Percentiles rank a stretch among this genome's conserved stretches.
Evolutionary conservation across 768 basidiomycete species (phyloP).

Genomic region (Myochromella boudieri): DNA sequence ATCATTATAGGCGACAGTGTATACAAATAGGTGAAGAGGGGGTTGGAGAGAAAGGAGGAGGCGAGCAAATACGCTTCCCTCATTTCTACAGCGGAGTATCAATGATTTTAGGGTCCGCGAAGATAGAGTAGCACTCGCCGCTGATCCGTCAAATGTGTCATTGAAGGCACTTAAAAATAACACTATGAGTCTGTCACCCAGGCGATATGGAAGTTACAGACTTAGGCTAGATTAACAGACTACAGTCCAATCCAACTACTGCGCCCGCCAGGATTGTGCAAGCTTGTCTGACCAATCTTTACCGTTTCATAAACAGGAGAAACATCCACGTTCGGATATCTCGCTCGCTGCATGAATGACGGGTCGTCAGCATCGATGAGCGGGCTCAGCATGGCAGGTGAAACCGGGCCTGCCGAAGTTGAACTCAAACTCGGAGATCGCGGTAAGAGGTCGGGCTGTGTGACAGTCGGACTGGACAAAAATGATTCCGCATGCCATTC

Average conservation of each 20-base stretch:
- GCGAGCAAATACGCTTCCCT: neutral
- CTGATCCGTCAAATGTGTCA: no score
- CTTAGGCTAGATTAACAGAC: no score
- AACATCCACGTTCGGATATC: constrained; percentile 3
- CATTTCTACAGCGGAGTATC: constrained; percentile 17
- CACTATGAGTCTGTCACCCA: no score
- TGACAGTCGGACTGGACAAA: constrained; percentile 54
- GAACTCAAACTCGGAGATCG: constrained; percentile 9
- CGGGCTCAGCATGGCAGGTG: constrained; percentile 52
- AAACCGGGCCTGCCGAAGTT: constrained; percentile 17
- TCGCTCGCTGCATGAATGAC: constrained; percentile 19
- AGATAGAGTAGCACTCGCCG: no score
- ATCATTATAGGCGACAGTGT: constrained; percentile 24
- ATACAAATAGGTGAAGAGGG: constrained; percentile 10
- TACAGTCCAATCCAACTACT: constrained; percentile 91
- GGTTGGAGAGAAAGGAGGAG: constrained; percentile 9
- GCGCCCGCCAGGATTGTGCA: constrained; percentile 89
- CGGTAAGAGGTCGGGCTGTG: constrained; percentile 26
- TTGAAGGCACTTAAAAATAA: no score
- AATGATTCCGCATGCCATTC: constrained; percentile 98
- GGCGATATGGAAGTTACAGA: no score
- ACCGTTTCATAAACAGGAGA: constrained; percentile 46
- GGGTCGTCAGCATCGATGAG: constrained; percentile 65
- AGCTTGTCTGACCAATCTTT: constrained; percentile 91
- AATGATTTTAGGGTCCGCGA: constrained; percentile 17